Conservation (phyloP, 23 red algal species). For the Gracilariopsis chorda region DNA sequence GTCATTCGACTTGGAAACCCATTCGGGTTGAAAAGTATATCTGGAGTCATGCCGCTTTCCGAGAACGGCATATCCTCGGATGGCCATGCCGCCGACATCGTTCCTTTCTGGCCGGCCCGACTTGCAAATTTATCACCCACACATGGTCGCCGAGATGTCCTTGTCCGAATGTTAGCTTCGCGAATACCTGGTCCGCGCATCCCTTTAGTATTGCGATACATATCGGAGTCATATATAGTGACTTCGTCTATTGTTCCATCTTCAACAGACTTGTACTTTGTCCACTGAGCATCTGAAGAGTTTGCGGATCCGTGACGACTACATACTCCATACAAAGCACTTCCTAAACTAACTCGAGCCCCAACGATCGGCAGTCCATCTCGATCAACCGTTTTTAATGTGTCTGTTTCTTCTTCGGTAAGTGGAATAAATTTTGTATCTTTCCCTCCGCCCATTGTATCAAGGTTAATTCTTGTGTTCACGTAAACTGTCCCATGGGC, state of each 20-base stretch:
- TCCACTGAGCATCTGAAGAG: slow-evolving; percentile 28
- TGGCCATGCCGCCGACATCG: slow-evolving; percentile 77
- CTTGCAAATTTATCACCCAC: slow-evolving; percentile 99
- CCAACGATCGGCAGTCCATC: slow-evolving; percentile 87
- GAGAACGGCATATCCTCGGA: slow-evolving; percentile 98
- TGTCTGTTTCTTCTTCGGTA: slow-evolving; percentile 16
- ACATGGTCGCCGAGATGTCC: slow-evolving; percentile 70
- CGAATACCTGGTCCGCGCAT: slow-evolving; percentile 29
- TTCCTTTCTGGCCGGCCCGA: slow-evolving; percentile 95
- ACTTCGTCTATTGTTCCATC: slow-evolving; percentile 73
- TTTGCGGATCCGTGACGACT: neutral
- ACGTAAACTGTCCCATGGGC: slow-evolving; percentile 79
- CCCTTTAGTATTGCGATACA: slow-evolving; percentile 22
- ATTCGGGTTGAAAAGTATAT: slow-evolving; percentile 99
- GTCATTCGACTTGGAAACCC: slow-evolving; percentile 99
- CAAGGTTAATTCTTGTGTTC: slow-evolving; percentile 76
- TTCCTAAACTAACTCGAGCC: slow-evolving; percentile 59
- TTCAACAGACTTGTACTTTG: slow-evolving; percentile 57
- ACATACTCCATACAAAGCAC: slow-evolving; percentile 50
- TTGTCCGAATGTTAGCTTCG: slow-evolving; percentile 57
- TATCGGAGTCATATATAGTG: slow-evolving; percentile 14
- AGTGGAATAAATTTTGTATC: slow-evolving; percentile 35
- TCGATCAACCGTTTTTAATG: slow-evolving; percentile 32
- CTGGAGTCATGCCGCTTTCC: slow-evolving; percentile 86
- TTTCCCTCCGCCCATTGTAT: slow-evolving; percentile 19